Conservation (phyloP, 768 basidiomycete species). For the Goffeauzyma gilvescens region DNA sequence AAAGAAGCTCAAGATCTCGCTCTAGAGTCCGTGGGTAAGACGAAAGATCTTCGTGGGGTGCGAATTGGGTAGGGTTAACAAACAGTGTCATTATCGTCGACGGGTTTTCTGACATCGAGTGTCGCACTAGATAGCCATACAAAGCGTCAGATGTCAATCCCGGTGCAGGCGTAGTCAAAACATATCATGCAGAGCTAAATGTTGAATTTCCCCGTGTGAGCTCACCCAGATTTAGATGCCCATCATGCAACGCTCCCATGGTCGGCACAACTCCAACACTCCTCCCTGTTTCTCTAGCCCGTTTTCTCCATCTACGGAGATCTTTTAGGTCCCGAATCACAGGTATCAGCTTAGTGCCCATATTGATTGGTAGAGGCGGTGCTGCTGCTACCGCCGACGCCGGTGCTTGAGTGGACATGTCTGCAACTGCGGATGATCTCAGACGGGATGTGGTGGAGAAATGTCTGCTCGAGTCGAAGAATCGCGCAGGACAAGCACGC, state of each 20-base stretch:
- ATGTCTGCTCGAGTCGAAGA: too few species aligned
- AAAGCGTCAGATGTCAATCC: too few species aligned
- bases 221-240: conserved; percentile 85
- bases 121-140: conserved; percentile 56
- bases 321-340: conserved; percentile 25
- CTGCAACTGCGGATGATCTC: too few species aligned
- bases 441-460: too few species aligned
- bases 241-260: conserved; percentile 91
- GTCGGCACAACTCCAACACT: conserved; percentile 89
- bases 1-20: conserved; percentile 49
- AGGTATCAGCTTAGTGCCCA: conserved; percentile 26
- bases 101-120: conserved; percentile 58
- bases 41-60: conserved; percentile 78
- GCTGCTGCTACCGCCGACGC: too few species aligned
- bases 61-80: conserved; percentile 84
- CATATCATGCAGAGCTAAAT: not conserved
- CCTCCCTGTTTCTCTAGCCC: conserved; percentile 42
- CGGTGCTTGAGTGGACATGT: too few species aligned
- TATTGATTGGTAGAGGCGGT: too few species aligned
- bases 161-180: too few species aligned
- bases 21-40: conserved; percentile 78
- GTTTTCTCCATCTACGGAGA: conserved; percentile 45
- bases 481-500: too few species aligned
- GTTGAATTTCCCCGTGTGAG: not conserved
- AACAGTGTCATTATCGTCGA: conserved; percentile 85